Percentiles rank a stretch among this genome's conserved stretches.
Conservation (phyloP, 192 early-diverging fungal species). For the Backusella morwellensis region DNA sequence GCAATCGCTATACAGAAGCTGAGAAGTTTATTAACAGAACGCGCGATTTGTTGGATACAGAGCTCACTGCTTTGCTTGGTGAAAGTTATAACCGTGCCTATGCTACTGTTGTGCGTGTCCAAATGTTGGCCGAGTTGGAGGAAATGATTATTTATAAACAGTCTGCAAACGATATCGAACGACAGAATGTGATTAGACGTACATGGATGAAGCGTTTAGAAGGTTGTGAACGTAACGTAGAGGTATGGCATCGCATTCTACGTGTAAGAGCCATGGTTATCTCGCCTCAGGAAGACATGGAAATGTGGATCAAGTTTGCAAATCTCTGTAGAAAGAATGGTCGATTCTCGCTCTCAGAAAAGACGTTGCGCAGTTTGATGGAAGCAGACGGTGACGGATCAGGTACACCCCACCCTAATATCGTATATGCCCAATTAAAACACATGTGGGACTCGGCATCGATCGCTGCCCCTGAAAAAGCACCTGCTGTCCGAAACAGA, state of each 20-base stretch:
- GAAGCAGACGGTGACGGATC: constrained; percentile 48
- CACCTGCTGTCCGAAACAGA: constrained; percentile 50
- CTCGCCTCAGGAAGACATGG: constrained; percentile 89
- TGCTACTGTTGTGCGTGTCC: constrained; percentile 81
- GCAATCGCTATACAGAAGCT: constrained; percentile 74
- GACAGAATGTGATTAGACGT: constrained; percentile 68
- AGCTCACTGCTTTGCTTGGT: constrained; percentile 81
- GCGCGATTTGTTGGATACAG: constrained; percentile 78
- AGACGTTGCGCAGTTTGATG: constrained; percentile 73
- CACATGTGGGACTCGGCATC: constrained; percentile 73
- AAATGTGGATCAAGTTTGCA: constrained; percentile 94
- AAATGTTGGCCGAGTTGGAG: constrained; percentile 97
- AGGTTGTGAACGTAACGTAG: constrained; percentile 90
- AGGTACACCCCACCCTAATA: constrained; percentile 58
- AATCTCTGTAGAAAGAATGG: constrained; percentile 91
- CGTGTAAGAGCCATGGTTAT: constrained; percentile 87
- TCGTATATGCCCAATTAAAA: constrained; percentile 92
- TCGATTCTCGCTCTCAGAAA: constrained; percentile 74
- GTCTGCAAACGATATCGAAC: constrained; percentile 73
- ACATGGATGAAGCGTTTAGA: constrained; percentile 90
- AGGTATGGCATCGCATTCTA: constrained; percentile 93
- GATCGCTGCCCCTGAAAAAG: constrained; percentile 6
- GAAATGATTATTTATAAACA: constrained; percentile 93
- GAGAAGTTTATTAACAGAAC: constrained; percentile 75
- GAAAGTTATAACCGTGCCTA: constrained; percentile 97